Conservation (phyloP, 2,329 filamentous ascomycete genomes). For the Venturia oleaginea region DNA sequence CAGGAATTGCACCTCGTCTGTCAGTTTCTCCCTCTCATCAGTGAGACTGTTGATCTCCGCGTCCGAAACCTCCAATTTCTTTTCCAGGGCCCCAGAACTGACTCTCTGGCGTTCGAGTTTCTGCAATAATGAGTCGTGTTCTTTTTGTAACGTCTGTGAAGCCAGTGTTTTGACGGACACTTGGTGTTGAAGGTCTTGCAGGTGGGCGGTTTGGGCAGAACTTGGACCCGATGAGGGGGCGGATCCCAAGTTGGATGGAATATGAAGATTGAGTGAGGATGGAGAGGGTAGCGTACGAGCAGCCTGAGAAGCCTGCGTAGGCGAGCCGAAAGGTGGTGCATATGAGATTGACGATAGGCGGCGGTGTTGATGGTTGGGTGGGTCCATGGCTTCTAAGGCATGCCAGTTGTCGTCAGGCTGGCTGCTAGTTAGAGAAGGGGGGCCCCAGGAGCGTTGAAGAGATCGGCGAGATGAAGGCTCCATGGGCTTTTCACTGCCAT, state of each 20-base stretch:
- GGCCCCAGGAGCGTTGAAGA: background rate
- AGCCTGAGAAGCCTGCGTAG: conserved; percentile 9
- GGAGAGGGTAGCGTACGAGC: conserved; percentile 19
- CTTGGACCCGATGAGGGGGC: background rate
- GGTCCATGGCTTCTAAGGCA: conserved; percentile 7
- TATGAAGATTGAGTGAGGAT: conserved; percentile 20
- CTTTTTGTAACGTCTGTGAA: conserved; percentile 44
- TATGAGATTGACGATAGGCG: conserved; percentile 5
- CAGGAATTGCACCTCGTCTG: conserved; percentile 37
- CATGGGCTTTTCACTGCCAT: background rate
- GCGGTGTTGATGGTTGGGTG: conserved; percentile 4
- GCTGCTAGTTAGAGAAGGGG: background rate
- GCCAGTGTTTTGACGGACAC: conserved; percentile 45
- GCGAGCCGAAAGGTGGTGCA: background rate
- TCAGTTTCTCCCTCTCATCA: conserved; percentile 41
- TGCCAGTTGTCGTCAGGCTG: conserved; percentile 8
- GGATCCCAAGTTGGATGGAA: conserved; percentile 7
- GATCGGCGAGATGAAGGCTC: conserved; percentile 3
- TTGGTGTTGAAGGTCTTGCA: conserved; percentile 45
- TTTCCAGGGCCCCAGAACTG: conserved; percentile 41
- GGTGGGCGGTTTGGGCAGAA: conserved; percentile 30
- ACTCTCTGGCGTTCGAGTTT: conserved; percentile 43
- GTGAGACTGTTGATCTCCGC: conserved; percentile 40
- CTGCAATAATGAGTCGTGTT: conserved; percentile 44
- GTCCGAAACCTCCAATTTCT: conserved; percentile 29